Base-by-base conservation (phyloP, 2,329 filamentous ascomycete genomes). In the Pseudogymnoascus sp. region DNA sequence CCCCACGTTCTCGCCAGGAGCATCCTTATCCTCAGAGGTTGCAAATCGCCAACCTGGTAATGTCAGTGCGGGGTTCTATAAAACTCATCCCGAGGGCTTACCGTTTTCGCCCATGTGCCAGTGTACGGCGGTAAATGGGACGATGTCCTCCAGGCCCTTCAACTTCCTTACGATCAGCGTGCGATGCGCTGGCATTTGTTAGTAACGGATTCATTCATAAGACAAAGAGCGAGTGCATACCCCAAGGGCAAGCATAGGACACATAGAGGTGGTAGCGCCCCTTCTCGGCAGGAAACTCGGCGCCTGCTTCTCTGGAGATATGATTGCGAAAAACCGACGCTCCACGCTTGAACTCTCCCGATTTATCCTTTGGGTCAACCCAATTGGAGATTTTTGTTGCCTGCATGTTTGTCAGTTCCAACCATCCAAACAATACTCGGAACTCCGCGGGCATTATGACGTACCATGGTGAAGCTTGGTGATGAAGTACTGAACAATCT, bases 281-380 rank as follows among this genome's bases (percentile, higher is more conserved):
- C 77, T 90, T 91, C 77, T 97, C 93, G 79, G 86, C 71, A 85
- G 85, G 74, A 65, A 89, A 90, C 68, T 88, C 77, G 3, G 87
- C 85, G 38, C 80, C 82, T 5, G 84, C 77, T 68, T 88, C 79
- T 64, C 78, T 83, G 21, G 83, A 85, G 67, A 90, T 85, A 71
- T 78, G 79, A 84, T 73, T 84, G 64, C 95, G 87, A 78, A 97
- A 97, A 63, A 86, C 83, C 65, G 90, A 95, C 66, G 83, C 82
- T 75, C 92, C 90, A 66, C 93, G 88, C 79, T 96, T 96, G 83
- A 96, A 97, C 77, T 97, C 92, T 76, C 93, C 93, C 16, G 85
- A 84, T 73, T 86, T 89, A 79, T 95, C 90, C 69, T 81, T 82
- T 53, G 85, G 88, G 66, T 85, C 82, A 61, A 95, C 91, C 91